Percentiles rank a stretch among this genome's conserved stretches.
These are phyloP conservation scores for Microcera coccophila DNA, from an alignment of 2,329 filamentous ascomycete genomes.

Conservation along the genomic window DNA sequence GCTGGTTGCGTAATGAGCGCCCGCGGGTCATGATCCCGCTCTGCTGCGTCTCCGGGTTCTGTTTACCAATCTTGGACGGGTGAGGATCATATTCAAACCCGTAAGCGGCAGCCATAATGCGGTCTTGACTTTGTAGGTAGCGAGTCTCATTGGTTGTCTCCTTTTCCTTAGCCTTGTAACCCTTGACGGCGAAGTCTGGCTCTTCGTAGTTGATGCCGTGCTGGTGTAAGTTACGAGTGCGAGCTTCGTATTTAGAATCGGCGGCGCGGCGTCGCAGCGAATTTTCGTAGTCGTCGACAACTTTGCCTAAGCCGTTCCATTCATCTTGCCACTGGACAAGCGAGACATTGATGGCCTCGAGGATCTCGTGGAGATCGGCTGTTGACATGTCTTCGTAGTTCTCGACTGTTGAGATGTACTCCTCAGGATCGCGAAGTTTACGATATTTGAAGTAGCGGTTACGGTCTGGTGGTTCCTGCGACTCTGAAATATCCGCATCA, in stretches of 20 bases:
- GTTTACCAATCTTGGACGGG: slow-evolving; percentile 53
- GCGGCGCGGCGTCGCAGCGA: slow-evolving; percentile 48
- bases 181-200: slow-evolving; percentile 53
- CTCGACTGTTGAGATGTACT: slow-evolving; percentile 47
- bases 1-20: slow-evolving; percentile 54
- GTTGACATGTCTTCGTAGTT: slow-evolving; percentile 48
- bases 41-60: slow-evolving; percentile 54
- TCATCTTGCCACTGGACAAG: slow-evolving; percentile 53
- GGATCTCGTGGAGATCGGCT: slow-evolving; percentile 42
- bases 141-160: slow-evolving; percentile 43
- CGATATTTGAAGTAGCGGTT: slow-evolving; percentile 42
- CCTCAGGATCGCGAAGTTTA: slow-evolving; percentile 48
- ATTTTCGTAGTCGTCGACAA: slow-evolving; percentile 57
- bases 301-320: slow-evolving; percentile 46
- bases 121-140: slow-evolving; percentile 52
- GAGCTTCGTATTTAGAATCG: slow-evolving; percentile 45
- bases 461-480: slow-evolving; percentile 30
- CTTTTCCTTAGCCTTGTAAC: slow-evolving; percentile 45
- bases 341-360: slow-evolving; percentile 44
- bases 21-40: slow-evolving; percentile 48
- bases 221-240: slow-evolving; percentile 39
- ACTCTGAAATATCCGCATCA: slow-evolving; percentile 34
- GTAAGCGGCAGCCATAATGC: slow-evolving; percentile 56
- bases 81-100: slow-evolving; percentile 59
- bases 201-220: slow-evolving; percentile 43